Base-by-base conservation (phyloP, 1,284 basidiomycete species). In the Quambalaria eucalypti region DNA sequence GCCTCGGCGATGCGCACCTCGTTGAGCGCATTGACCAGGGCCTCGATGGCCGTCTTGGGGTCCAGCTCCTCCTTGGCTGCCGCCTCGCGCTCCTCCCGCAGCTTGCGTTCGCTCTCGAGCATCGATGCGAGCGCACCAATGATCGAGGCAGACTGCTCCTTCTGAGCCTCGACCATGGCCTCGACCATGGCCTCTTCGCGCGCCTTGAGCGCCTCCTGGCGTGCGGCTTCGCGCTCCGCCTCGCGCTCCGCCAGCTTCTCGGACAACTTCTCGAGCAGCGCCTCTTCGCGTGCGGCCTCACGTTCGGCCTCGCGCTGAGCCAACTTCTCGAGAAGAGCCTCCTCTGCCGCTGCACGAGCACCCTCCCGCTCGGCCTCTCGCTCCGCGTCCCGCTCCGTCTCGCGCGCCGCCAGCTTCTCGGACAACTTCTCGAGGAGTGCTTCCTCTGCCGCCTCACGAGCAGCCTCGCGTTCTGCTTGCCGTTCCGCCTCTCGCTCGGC, bases 21-120 rank as follows among this genome's bases (percentile, higher is more conserved):
- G 42, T 70, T 71, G 51, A 69, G 59, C 25, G 64, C 61, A 2
- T 60, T 56, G 0, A 70, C 69, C 1, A 71, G 59, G 23, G 59
- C 56, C 51, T 71, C 69, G 52, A 71, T 71, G 4, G 69, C 69
- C 23, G 56, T 48, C 39, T 69, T 69, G 1, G 67, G 65, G 28
- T 68, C 65, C 12, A 69, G 52, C 23, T 59, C 59, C 23, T 50
- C 46, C 28, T 61, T 56, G 1, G 57, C 39, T 25, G 44, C 51
- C 2, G 21, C 23, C 29, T 47, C 51, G 2, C 23, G 57, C 28
- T 59, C 54, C 23, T 62, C 53, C 19, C 21, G 25, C 9, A 21
- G 38, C 44, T 54, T 50, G 23, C 26, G n/a, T 8, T 10, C 48
- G 2, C 26, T 30, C 10, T 21, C 29, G n/a, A 23, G 28, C 25